Base-by-base conservation (phyloP, 345 rosid genomes). In the Physaria fendleri region DNA sequence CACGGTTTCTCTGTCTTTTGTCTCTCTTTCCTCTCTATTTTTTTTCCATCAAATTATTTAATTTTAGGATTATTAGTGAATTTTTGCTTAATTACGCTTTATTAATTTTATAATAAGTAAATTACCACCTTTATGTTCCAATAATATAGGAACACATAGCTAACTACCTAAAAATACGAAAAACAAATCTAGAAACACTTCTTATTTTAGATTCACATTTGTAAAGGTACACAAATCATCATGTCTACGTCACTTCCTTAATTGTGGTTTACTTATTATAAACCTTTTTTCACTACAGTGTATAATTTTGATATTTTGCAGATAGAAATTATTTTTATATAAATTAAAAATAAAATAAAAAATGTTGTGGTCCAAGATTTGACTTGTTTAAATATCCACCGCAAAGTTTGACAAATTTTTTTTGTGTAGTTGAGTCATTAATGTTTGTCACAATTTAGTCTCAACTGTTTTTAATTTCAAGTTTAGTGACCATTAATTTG, bases 1-100 rank as follows among this genome's bases (percentile, higher is more conserved):
- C 74, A 70, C 74, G 74, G 64, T 63, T 70, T 70, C 74, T 70
- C 68, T 60, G 27, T 51, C 14, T 35, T 53, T 69, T 54, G 35
- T 45, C 38, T 53, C 47, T 59, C 43, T 47, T 38, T 55, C 2
- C 13, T 43, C 16, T 51, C 9, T 53, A 0, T 30, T 33, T 13
- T n/a, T 18, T 37, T 24, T 8, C 6, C 16, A n/a, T 49, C 9
- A 11, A 49, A n/a, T n/a, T n/a, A 3, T 50, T 68, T 34, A 46
- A 47, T 33, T 45, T 55, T 62, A 46, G 42, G 30, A 34, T 33
- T 25, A 59, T 10, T 17, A 59, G 47, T 51, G 32, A 18, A 15
- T 30, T 51, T 37, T 68, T 51, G 54, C 42, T 33, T 14, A 60
- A 20, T 68, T 44, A 10, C 10, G 0, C 0, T 38, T 60, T 38